phyloP scores from a whole-genome alignment of 208 protist species.

The Leishmania amazonensis region DNA sequence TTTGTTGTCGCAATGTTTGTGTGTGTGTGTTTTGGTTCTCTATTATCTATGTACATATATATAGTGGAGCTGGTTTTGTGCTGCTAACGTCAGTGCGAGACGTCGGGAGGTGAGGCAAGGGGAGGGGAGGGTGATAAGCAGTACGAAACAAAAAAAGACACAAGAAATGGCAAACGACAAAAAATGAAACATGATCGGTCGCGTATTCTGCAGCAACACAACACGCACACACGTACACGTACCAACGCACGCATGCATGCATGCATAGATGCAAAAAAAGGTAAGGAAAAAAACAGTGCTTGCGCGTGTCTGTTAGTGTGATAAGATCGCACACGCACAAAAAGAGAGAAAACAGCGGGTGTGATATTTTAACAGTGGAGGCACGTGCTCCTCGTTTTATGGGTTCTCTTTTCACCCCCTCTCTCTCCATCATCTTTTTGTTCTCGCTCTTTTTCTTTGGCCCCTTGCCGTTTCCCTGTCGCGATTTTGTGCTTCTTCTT shows the following conservation, averaged over 20 bases:
- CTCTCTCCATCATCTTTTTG: background rate
- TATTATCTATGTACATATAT: background rate
- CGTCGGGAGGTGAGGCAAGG: background rate
- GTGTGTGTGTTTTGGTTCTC: no score
- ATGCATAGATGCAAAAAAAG: background rate
- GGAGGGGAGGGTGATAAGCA: no score
- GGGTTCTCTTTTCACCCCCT: background rate
- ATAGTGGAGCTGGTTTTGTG: background rate
- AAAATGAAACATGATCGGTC: background rate
- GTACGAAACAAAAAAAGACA: background rate
- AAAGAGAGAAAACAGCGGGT: background rate
- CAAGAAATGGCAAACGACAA: background rate
- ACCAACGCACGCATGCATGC: background rate
- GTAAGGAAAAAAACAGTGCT: background rate
- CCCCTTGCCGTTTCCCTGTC: background rate
- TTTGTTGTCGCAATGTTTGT: background rate
- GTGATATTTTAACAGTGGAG: background rate
- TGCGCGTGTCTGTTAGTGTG: background rate
- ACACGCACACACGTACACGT: background rate
- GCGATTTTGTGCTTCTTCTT: no score
- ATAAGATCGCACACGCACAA: background rate
- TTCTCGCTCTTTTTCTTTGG: background rate
- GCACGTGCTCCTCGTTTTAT: background rate
- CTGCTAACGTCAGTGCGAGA: background rate
- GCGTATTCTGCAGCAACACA: background rate